Percentiles rank a stretch among this genome's conserved stretches.
Conservation (phyloP, 2,329 filamentous ascomycete genomes). For the Aureobasidium namibiae region DNA sequence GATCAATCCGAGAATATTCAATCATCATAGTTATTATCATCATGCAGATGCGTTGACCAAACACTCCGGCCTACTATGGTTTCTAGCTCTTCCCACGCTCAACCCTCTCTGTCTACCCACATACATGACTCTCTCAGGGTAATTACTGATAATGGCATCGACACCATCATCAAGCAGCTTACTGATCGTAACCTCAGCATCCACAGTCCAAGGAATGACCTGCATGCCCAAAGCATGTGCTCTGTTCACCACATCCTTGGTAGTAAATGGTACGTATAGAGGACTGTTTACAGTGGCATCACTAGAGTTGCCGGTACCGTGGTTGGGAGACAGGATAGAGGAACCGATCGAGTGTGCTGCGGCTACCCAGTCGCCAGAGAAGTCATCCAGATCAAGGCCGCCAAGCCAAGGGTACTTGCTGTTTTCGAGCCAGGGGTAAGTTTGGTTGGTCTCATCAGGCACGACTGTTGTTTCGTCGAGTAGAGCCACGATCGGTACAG, state of each 20-base stretch:
- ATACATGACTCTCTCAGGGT: slow-evolving; percentile 6
- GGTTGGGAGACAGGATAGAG: background rate
- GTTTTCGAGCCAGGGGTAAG: background rate
- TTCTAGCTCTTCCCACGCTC: slow-evolving; percentile 2
- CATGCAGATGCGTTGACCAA: background rate
- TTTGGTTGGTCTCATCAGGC: background rate
- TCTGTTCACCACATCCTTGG: background rate
- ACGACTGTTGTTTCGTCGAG: background rate
- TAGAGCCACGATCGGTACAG: background rate
- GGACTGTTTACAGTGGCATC: background rate
- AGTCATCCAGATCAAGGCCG: background rate
- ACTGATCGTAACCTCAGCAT: background rate
- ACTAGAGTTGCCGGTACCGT: background rate
- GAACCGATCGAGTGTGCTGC: background rate
- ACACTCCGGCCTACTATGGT: background rate
- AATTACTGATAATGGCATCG: background rate
- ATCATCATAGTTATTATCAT: background rate
- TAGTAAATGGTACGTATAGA: background rate
- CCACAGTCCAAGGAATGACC: background rate
- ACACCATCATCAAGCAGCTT: background rate
- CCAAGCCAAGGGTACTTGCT: background rate
- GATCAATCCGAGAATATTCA: too few species aligned
- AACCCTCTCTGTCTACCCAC: background rate
- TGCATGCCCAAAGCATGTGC: background rate
- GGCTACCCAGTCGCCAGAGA: background rate